A percentile compares a stretch with the other conserved stretches of the same genome.
Conservation (phyloP, 2,329 filamentous ascomycete genomes). For the Colletotrichum sidae region DNA sequence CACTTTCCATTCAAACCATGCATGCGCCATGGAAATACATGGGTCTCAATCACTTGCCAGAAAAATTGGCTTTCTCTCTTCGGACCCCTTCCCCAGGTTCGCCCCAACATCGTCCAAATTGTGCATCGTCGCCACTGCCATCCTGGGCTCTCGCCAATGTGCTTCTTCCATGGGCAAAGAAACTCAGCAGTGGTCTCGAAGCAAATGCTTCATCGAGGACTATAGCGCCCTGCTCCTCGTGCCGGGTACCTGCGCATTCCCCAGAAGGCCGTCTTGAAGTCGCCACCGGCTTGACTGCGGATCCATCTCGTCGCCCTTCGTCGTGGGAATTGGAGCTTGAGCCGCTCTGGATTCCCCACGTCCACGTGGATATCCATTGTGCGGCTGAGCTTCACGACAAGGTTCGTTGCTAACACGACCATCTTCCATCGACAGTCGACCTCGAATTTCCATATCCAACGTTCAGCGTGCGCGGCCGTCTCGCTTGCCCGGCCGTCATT, state of each 20-base stretch:
- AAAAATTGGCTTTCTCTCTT: neutral
- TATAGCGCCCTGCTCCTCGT: slow-evolving; percentile 12
- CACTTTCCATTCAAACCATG: neutral
- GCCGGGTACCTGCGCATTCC: slow-evolving; percentile 1
- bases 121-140: slow-evolving; percentile 1
- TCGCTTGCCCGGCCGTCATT: slow-evolving; percentile 9
- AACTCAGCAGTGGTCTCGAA: neutral
- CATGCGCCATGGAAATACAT: neutral
- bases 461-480: neutral
- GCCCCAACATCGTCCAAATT: slow-evolving; percentile 19
- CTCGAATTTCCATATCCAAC: too few species aligned
- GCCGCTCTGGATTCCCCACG: slow-evolving; percentile 14
- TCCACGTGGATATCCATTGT: slow-evolving; percentile 22
- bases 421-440: too few species aligned
- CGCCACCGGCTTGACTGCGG: slow-evolving; percentile 20
- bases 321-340: neutral
- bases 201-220: slow-evolving; percentile 4
- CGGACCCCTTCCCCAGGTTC: slow-evolving; percentile 4
- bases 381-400: slow-evolving; percentile 13
- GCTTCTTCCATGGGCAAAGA: neutral
- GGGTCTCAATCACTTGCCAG: too few species aligned
- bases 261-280: neutral
- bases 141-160: neutral
- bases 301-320: slow-evolving; percentile 8
- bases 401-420: neutral